Conservation (phyloP, 345 rosid genomes). For the Salix purpurea region DNA sequence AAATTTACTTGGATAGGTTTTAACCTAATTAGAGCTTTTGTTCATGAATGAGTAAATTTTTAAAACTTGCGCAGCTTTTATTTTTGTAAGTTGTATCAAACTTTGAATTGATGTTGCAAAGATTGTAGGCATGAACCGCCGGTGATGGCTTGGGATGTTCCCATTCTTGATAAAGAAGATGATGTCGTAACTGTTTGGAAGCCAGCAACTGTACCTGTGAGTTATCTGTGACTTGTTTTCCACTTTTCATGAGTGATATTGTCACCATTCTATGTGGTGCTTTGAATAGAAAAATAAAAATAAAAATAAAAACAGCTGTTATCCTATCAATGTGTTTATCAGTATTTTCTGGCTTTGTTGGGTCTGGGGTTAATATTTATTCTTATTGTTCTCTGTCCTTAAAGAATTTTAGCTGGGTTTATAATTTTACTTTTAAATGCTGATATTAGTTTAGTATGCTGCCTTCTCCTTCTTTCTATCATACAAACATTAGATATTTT, state of each 20-base stretch:
- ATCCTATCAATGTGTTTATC: neutral
- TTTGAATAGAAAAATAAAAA: neutral
- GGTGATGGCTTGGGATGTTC: constrained; percentile 56
- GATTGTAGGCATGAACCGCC: constrained; percentile 91
- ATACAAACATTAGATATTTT: neutral
- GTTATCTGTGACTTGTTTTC: constrained; percentile 15
- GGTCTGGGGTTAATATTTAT: neutral
- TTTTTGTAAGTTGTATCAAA: constrained; percentile 3
- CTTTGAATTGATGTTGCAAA: constrained; percentile 30
- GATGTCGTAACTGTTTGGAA: constrained; percentile 82
- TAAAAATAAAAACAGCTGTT: too few relatives aligned
- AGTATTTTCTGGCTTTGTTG: neutral
- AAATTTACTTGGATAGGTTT: neutral
- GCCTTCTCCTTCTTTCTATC: neutral
- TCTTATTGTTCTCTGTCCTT: neutral
- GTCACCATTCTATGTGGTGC: neutral
- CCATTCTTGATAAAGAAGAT: constrained; percentile 56
- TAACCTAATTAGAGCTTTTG: neutral
- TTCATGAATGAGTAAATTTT: too few relatives aligned
- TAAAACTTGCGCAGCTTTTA: too few relatives aligned
- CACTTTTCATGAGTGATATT: neutral
- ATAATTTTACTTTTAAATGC: too few relatives aligned
- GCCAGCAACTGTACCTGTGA: constrained; percentile 85
- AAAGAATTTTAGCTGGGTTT: too few relatives aligned
- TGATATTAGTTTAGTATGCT: too few relatives aligned